phyloP scores from a whole-genome alignment of 495 filamentous ascomycete genomes.

The Letharia lupina region DNA sequence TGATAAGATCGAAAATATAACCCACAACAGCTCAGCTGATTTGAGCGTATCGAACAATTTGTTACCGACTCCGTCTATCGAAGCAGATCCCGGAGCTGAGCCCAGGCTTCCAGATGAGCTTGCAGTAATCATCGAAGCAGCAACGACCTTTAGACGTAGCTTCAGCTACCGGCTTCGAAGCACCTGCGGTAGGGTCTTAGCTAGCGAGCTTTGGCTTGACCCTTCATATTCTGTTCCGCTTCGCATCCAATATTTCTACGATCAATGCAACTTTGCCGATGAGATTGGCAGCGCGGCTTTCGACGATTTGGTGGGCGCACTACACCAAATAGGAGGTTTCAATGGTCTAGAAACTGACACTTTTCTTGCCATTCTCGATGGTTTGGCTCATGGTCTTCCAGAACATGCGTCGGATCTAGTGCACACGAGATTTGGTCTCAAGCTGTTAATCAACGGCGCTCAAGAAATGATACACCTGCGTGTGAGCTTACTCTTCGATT shows the following conservation, averaged over 20 bases:
- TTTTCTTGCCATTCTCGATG: constrained; percentile 44
- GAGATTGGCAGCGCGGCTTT: constrained; percentile 67
- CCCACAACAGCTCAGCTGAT: constrained; percentile 30
- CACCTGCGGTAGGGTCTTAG: constrained; percentile 49
- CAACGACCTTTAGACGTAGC: constrained; percentile 45
- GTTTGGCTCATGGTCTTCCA: constrained; percentile 33
- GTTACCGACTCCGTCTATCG: constrained; percentile 22
- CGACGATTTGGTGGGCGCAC: constrained; percentile 30
- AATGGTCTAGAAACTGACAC: constrained; percentile 43
- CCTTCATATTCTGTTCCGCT: constrained; percentile 55
- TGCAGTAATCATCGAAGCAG: constrained; percentile 49
- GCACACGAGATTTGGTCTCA: constrained; percentile 62
- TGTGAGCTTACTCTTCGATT: constrained; percentile 62
- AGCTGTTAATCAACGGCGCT: constrained; percentile 60
- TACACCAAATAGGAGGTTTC: constrained; percentile 50
- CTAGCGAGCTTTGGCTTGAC: constrained; percentile 62
- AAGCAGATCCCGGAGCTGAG: constrained; percentile 16
- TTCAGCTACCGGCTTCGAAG: constrained; percentile 57
- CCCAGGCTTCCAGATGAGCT: constrained; percentile 25
- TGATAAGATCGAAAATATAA: constrained; percentile 62
- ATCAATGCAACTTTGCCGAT: constrained; percentile 61
- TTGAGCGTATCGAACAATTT: constrained; percentile 8
- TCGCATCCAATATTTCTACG: constrained; percentile 62
- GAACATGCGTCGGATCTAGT: constrained; percentile 41
- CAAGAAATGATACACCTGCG: constrained; percentile 68